Evolutionary conservation across 306 rosid genomes (phyloP).

Genomic region (Adenanthera pavonina): DNA sequence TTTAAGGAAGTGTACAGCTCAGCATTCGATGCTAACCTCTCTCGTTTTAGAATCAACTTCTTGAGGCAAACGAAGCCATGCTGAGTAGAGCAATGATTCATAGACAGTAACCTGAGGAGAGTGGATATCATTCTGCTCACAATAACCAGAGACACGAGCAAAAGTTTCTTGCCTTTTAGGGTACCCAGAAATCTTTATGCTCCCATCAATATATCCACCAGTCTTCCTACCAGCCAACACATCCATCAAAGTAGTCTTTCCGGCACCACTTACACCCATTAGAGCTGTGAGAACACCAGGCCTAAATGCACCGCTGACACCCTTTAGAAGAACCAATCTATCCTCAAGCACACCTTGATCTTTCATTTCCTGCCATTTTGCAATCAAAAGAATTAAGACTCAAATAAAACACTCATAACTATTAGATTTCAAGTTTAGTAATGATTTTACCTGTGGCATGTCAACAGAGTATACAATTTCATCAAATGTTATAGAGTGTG

Average conservation of each 20-base stretch:
- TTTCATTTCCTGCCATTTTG: slow-evolving; percentile 62
- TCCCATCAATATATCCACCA: slow-evolving; percentile 70
- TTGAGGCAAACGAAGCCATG: slow-evolving; percentile 64
- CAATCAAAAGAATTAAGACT: slow-evolving; percentile 21
- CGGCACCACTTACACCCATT: slow-evolving; percentile 84
- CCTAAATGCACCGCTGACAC: slow-evolving; percentile 74
- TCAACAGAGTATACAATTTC: slow-evolving; percentile 62
- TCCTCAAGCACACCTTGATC: slow-evolving; percentile 60
- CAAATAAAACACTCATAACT: background rate
- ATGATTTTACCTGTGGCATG: slow-evolving; percentile 59
- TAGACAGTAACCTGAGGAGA: slow-evolving; percentile 74
- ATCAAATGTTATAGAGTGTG: slow-evolving; percentile 59
- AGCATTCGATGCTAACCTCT: slow-evolving; percentile 40
- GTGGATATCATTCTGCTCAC: slow-evolving; percentile 77
- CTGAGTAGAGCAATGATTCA: slow-evolving; percentile 65
- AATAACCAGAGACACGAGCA: slow-evolving; percentile 67
- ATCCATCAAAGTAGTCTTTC: slow-evolving; percentile 78
- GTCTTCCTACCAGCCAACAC: slow-evolving; percentile 78
- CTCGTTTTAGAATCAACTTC: slow-evolving; percentile 48
- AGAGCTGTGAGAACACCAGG: slow-evolving; percentile 76
- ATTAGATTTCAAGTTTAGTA: background rate
- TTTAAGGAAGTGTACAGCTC: background rate
- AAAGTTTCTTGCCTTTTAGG: slow-evolving; percentile 73
- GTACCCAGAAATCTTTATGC: slow-evolving; percentile 63
- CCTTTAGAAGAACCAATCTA: slow-evolving; percentile 54